phyloP scores from a whole-genome alignment of 2,329 filamentous ascomycete genomes.

The Aspergillus sp. region DNA sequence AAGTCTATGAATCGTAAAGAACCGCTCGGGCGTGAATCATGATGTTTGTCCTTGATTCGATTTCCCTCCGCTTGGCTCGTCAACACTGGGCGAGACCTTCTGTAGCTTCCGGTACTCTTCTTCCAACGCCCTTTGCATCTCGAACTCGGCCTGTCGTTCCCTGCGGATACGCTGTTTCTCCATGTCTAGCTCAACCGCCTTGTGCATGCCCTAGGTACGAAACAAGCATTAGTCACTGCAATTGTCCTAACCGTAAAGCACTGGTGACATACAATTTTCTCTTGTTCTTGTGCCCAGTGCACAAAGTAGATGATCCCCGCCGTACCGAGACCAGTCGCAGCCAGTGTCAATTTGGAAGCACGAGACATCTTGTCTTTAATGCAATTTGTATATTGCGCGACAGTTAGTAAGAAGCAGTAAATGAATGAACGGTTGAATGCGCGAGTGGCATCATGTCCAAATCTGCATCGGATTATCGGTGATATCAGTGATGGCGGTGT shows the following conservation, averaged over 20 bases:
- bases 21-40: constrained; percentile 16
- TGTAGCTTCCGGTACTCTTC: constrained; percentile 89
- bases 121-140: constrained; percentile 82
- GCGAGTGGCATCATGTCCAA: constrained; percentile 3
- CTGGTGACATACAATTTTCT: constrained; percentile 69
- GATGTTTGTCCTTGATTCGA: constrained; percentile 23
- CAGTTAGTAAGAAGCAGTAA: not conserved
- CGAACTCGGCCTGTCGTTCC: constrained; percentile 91
- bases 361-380: constrained; percentile 69
- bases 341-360: constrained; percentile 82
- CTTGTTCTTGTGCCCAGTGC: constrained; percentile 82
- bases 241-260: not conserved
- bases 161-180: constrained; percentile 88
- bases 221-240: constrained; percentile 13
- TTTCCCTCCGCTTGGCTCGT: constrained; percentile 22
- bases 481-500: constrained; percentile 34
- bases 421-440: not conserved
- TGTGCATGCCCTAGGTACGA: constrained; percentile 75
- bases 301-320: constrained; percentile 78
- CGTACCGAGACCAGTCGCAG: constrained; percentile 74
- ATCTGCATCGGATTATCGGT: constrained; percentile 14
- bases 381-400: not conserved
- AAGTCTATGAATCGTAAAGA: not conserved
- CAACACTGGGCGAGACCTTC: constrained; percentile 62
- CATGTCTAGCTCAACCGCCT: constrained; percentile 89